Percentiles rank a stretch among this genome's conserved stretches.
Conservation (phyloP, 208 protist species). For the Balamuthia mandrillaris region DNA sequence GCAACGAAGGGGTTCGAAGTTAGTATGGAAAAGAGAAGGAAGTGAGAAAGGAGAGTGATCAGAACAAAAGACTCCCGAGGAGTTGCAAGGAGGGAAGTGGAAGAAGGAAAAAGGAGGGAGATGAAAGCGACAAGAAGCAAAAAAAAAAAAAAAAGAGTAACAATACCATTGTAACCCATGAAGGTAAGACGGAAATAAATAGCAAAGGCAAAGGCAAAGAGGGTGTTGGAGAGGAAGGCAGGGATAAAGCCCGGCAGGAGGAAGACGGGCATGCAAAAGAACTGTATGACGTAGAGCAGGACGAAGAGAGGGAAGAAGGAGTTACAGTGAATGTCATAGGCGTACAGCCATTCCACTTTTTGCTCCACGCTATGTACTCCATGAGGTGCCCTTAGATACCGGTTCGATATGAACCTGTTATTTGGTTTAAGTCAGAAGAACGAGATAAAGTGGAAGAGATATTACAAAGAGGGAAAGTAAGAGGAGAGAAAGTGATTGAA, state of each 20-base stretch:
- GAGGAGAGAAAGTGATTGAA: not conserved
- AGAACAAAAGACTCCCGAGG: too few relatives aligned
- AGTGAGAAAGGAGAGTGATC: too few relatives aligned
- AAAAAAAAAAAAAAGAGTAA: not conserved
- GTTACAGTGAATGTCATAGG: conserved; percentile 96
- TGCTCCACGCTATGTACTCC: conserved; percentile 65
- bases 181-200: conserved; percentile 80
- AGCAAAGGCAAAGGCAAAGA: conserved; percentile 64
- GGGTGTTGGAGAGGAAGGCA: conserved; percentile 61
- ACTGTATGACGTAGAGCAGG: conserved; percentile 62
- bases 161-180: conserved; percentile 69
- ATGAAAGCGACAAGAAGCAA: not conserved
- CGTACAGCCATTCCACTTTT: conserved; percentile 88
- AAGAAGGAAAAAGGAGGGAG: not conserved
- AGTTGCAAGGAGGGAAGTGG: not conserved
- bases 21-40: too few relatives aligned
- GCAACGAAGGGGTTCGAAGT: not conserved
- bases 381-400: conserved; percentile 60
- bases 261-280: conserved; percentile 57
- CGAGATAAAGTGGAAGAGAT: not conserved
- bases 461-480: not conserved
- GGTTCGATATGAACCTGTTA: conserved; percentile 69
- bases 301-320: conserved; percentile 84
- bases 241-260: conserved; percentile 56
- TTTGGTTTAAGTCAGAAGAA: not conserved